Percentiles rank a stretch among this genome's conserved stretches.
These are phyloP conservation scores for Myriosclerotinia scirpicola DNA, from an alignment of 2,329 filamentous ascomycete genomes.

Conservation along the genomic window DNA sequence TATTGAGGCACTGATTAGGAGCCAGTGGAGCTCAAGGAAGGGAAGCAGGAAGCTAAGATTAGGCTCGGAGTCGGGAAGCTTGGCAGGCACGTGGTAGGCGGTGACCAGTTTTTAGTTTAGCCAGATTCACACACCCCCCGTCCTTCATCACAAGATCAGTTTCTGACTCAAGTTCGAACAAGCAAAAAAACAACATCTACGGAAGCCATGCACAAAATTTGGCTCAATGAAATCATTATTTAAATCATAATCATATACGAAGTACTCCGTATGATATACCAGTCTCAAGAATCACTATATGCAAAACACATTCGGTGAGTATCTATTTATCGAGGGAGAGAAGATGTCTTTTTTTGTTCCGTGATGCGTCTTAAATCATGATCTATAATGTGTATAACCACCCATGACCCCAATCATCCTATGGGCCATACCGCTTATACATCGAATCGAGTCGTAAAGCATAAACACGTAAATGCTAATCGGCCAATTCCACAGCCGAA, in stretches of 20 bases:
- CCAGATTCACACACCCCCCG: too few species aligned
- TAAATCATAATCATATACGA: background rate
- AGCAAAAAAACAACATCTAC: background rate
- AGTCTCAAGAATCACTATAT: background rate
- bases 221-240: background rate
- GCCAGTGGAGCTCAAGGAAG: background rate
- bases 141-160: background rate
- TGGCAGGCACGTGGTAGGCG: background rate
- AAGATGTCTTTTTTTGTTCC: slow-evolving; percentile 17
- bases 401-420: slow-evolving; percentile 1
- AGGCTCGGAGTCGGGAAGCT: background rate
- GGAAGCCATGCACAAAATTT: too few species aligned
- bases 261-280: too few species aligned
- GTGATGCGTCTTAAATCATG: slow-evolving; percentile 11
- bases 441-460: slow-evolving; percentile 13
- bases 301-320: background rate
- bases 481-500: slow-evolving; percentile 2
- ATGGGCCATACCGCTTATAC: slow-evolving; percentile 4
- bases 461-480: slow-evolving; percentile 5
- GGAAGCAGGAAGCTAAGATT: too few species aligned
- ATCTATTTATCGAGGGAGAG: slow-evolving; percentile 4
- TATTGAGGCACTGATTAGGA: slow-evolving; percentile 10
- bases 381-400: slow-evolving; percentile 8
- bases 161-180: background rate
- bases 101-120: too few species aligned